phyloP scores from a whole-genome alignment of 768 basidiomycete species.

The Rhodotorula taiwanensis region DNA sequence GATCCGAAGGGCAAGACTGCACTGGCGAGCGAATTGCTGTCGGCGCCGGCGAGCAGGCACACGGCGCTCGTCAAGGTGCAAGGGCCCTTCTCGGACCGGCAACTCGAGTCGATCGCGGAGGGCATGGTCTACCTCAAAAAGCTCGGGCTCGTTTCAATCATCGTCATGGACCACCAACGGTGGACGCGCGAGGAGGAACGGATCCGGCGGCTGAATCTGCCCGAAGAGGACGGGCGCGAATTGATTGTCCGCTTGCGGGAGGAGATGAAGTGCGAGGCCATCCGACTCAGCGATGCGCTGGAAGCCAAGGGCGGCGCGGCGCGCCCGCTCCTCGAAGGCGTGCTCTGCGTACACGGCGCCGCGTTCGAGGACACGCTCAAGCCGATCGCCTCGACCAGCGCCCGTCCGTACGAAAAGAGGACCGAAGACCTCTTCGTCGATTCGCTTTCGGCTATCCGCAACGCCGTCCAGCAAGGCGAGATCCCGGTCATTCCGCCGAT shows the following conservation, averaged over 20 bases:
- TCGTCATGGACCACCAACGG: constrained; percentile 84
- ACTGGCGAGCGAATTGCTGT: constrained; percentile 21
- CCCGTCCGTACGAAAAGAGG: constrained; percentile 53
- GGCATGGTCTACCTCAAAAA: constrained; percentile 94
- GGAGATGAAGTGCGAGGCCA: constrained; percentile 62
- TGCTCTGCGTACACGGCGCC: constrained; percentile 54
- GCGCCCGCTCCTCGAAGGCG: constrained; percentile 77
- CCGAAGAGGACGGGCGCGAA: constrained; percentile 1
- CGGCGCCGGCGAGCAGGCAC: constrained; percentile 65
- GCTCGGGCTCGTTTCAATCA: constrained; percentile 88
- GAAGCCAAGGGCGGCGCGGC: constrained; percentile 79
- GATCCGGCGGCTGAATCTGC: constrained; percentile 2
- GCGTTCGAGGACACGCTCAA: constrained; percentile 30
- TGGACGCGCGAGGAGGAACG: constrained; percentile 54
- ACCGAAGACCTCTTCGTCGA: constrained; percentile 58
- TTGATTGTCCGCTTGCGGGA: constrained; percentile 29
- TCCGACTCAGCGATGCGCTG: constrained; percentile 72
- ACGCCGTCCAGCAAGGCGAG: constrained; percentile 84
- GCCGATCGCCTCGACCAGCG: constrained; percentile 27
- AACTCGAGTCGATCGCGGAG: constrained; percentile 84
- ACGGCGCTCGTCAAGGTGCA: constrained; percentile 95
- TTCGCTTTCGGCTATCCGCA: constrained; percentile 76
- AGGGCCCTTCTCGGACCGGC: constrained; percentile 86
- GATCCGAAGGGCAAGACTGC: constrained; percentile 7
- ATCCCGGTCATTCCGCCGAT: constrained; percentile 93